Base-by-base conservation (phyloP, 176 grass and related monocot genomes). In the Typha latifolia region DNA sequence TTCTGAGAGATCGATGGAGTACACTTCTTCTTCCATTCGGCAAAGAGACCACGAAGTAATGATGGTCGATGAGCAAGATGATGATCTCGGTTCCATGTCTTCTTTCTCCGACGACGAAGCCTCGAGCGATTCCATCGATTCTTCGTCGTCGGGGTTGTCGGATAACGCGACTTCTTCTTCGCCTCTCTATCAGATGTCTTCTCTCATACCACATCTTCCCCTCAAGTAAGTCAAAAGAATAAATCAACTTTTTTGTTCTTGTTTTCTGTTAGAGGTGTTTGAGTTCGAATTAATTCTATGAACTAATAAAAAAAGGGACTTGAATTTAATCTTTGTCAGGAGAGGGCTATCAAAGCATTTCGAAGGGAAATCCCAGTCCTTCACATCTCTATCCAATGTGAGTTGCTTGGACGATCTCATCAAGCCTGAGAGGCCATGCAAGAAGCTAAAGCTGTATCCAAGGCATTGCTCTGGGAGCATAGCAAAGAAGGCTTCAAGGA, bases 311-410 rank as follows among this genome's bases (percentile, higher is more conserved):
- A 26, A 26, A 26, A 37, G 5, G 5, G 4, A 6, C 34, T 26
- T 37, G 5, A 37, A 7, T 37, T 37, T 37, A 53, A 53, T 53
- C 51, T 14, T n/a, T n/a, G 10, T n/a, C 82, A 95, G 91, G 78
- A 86, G 86, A 71, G 87, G 91, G 48, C 71, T 96, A 64, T 96
- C 87, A 20, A 75, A 64, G 71, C 74, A 85, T 72, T 96, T 86
- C 77, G 70, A 88, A 68, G 87, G 91, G 37, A 87, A 85, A 70
- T 91, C 91, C 0, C 81, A 96, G 74, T 96, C 91, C 47, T 96
- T 96, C 77, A 81, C 81, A 76, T 91, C 78, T 79, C 78, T 96
- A 80, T 72, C 78, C 19, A 69, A 81, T 64, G 91, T 82, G 56
- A 72, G 74, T 63, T 77, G 67, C 66, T 37, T 96, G 32, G 84